These are phyloP conservation scores for Allium sativum DNA, from an alignment of 106 monocot genomes.

Conservation along the genomic window DNA sequence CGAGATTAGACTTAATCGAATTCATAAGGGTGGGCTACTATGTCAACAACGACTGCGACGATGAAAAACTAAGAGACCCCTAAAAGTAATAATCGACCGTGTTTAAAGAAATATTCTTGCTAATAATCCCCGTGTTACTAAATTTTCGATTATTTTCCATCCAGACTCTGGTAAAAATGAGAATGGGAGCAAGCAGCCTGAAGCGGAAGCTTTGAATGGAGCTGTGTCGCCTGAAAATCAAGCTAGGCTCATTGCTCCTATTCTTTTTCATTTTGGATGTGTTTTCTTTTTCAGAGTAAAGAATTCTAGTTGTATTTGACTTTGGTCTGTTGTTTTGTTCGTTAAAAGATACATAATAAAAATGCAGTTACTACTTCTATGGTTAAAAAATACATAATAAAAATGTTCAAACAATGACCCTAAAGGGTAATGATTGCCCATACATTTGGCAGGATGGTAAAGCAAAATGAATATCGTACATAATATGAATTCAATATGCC, in stretches of 20 bases:
- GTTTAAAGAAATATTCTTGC: constrained; percentile 81
- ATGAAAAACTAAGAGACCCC: constrained; percentile 81
- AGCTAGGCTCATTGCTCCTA: constrained; percentile 3
- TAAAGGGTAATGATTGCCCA: no score
- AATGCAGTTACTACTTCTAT: no score
- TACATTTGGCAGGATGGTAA: no score
- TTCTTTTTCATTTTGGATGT: constrained; percentile 9
- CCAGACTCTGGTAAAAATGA: constrained; percentile 47
- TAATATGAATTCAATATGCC: no score
- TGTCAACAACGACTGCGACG: constrained; percentile 84
- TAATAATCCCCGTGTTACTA: constrained; percentile 87
- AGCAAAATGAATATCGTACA: no score
- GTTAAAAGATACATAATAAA: no score
- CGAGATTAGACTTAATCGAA: constrained; percentile 80
- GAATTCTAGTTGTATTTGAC: constrained; percentile 4
- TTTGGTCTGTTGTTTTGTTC: no score
- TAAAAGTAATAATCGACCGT: constrained; percentile 46
- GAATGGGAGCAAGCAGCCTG: no score
- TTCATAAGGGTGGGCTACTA: constrained; percentile 87
- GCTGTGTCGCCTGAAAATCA: constrained; percentile 20
- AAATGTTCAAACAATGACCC: no score
- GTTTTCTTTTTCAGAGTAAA: constrained; percentile 7
- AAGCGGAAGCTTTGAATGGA: constrained; percentile 8
- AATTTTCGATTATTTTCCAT: constrained; percentile 85
- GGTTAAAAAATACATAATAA: no score